Percentiles rank a stretch among this genome's conserved stretches.
These are phyloP conservation scores for Stylonectria norvegica DNA, from an alignment of 2,329 filamentous ascomycete genomes.

Conservation along the genomic window DNA sequence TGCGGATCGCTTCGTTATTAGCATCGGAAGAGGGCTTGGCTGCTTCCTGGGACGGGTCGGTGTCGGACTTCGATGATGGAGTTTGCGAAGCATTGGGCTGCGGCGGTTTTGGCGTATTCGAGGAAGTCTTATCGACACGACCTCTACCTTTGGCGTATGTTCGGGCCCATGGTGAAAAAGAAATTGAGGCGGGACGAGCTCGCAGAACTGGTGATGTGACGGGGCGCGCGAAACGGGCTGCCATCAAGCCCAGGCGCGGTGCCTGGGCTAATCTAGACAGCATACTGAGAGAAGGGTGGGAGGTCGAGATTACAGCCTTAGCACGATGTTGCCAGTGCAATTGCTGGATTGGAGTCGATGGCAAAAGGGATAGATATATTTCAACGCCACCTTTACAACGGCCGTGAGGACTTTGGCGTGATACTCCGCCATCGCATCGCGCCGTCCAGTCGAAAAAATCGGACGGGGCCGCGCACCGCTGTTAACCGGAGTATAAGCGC, in stretches of 20 bases:
- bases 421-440: conserved; percentile 28
- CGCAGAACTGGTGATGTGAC: conserved; percentile 24
- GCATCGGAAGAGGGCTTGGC: conserved; percentile 1
- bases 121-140: conserved; percentile 8
- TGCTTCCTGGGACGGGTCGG: conserved; percentile 9
- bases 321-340: conserved; percentile 1
- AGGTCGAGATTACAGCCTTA: conserved; percentile 2
- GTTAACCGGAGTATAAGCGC: not conserved
- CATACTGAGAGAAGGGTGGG: conserved; percentile 34
- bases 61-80: conserved; percentile 7
- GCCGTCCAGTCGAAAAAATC: conserved; percentile 26
- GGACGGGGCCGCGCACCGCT: conserved; percentile 17
- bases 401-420: conserved; percentile 21
- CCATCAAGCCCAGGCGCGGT: conserved; percentile 32
- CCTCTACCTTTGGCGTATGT: conserved; percentile 25
- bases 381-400: too few relatives aligned
- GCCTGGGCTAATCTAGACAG: conserved; percentile 35
- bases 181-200: conserved; percentile 18
- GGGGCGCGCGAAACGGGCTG: conserved; percentile 27
- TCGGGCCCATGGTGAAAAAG: conserved; percentile 29
- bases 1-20: conserved; percentile 17
- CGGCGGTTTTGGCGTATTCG: conserved; percentile 14
- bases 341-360: conserved; percentile 9
- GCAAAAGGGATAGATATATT: conserved; percentile 12
- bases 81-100: conserved; percentile 16